These are phyloP conservation scores for Parasarocladium wereldwijsianum DNA, from an alignment of 2,329 filamentous ascomycete genomes.

Conservation along the genomic window DNA sequence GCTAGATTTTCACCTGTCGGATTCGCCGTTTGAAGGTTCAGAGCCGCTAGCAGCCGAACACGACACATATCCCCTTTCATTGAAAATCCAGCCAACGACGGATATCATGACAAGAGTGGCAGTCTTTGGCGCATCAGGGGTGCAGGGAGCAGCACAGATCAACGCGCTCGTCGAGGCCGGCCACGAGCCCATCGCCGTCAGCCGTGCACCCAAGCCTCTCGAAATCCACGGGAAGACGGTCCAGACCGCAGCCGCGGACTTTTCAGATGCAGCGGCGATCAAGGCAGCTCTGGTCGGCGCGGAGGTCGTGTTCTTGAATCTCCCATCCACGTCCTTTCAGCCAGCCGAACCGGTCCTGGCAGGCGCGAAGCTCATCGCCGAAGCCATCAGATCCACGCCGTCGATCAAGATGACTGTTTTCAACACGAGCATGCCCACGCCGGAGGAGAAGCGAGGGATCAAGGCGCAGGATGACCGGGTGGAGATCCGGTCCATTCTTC, in stretches of 20 bases:
- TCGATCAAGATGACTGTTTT: constrained; percentile 4
- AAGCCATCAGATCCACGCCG: constrained; percentile 11
- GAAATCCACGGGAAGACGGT: constrained; percentile 8
- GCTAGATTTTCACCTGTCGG: too few relatives aligned
- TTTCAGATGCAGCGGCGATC: constrained; percentile 7
- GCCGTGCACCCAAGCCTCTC: constrained; percentile 10
- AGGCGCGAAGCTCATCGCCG: constrained; percentile 43
- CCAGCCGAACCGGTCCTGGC: constrained; percentile 28
- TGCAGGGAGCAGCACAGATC: constrained; percentile 13
- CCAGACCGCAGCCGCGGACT: constrained; percentile 11
- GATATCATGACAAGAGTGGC: constrained; percentile 11
- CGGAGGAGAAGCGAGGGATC: constrained; percentile 9
- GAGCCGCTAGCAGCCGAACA: too few relatives aligned
- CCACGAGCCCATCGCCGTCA: constrained; percentile 13
- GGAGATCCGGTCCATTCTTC: constrained; percentile 16
- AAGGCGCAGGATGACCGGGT: constrained; percentile 15
- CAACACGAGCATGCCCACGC: constrained; percentile 13
- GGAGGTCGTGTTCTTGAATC: constrained; percentile 12
- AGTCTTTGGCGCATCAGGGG: constrained; percentile 15
- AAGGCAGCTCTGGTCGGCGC: constrained; percentile 6
- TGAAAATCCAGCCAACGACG: not conserved
- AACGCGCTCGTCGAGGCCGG: constrained; percentile 10
- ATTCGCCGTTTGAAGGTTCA: too few relatives aligned
- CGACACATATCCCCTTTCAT: too few relatives aligned
- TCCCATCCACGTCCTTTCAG: constrained; percentile 14